A percentile compares a stretch with the other conserved stretches of the same genome.
phyloP scores from a whole-genome alignment of 2,329 filamentous ascomycete species.

The Verticillium albo-atrum region DNA sequence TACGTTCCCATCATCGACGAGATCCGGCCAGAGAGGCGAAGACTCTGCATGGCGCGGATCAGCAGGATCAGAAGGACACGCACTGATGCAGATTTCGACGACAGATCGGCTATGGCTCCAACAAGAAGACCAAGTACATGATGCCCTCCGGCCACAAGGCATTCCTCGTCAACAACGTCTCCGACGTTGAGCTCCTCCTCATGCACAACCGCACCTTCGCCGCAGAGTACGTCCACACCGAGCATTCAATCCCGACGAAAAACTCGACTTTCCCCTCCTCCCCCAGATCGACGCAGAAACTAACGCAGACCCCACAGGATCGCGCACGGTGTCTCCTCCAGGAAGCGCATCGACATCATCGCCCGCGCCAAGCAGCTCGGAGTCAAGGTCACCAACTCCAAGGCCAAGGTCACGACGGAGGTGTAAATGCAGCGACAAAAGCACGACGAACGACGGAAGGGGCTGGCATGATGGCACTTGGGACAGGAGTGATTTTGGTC shows the following conservation, averaged over 20 bases:
- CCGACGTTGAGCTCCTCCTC: conserved; percentile 93
- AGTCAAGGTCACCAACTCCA: conserved; percentile 99
- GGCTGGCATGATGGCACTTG: conserved; percentile 5
- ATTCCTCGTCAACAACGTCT: conserved; percentile 96
- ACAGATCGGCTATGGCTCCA: conserved; percentile 97
- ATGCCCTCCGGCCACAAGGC: conserved; percentile 99
- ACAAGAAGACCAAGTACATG: conserved; percentile 99
- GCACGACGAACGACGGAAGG: conserved; percentile 6
- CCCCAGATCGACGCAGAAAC: conserved; percentile 3
- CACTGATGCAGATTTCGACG: conserved; percentile 1
- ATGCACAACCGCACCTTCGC: conserved; percentile 99
- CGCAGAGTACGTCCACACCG: conserved; percentile 73
- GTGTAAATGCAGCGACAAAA: conserved; percentile 45
- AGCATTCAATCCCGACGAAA: background rate
- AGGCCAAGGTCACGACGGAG: conserved; percentile 98
- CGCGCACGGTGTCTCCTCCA: conserved; percentile 93
- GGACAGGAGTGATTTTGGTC: conserved; percentile 4
- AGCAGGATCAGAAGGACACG: background rate
- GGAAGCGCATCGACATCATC: conserved; percentile 98
- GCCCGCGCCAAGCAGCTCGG: conserved; percentile 95
- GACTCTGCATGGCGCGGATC: background rate
- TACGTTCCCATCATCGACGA: conserved; percentile 49
- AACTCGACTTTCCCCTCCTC: background rate
- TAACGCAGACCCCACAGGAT: conserved; percentile 61
- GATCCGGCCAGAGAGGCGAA: conserved; percentile 3